Base-by-base conservation (phyloP, 176 grass and related monocot genomes). In the Carex scoparia region DNA sequence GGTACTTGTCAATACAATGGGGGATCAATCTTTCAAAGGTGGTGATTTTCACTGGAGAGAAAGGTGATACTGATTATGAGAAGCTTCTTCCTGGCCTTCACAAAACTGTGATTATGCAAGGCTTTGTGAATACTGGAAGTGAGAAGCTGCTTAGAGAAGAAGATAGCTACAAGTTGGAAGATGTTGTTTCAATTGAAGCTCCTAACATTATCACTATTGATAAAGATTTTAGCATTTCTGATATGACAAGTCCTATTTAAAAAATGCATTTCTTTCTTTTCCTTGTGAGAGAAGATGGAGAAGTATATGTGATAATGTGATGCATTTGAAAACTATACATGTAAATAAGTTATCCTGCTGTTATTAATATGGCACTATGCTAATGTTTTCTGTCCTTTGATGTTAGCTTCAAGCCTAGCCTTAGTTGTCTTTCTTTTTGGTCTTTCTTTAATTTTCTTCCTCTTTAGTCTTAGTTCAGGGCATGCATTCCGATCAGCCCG, bases 1-100 rank as follows among this genome's bases (percentile, higher is more conserved):
- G 95, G 85, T 91, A 89, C 85, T 71, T 95, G 60, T 93, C 91
- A 8, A 98, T 98, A 77, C 89, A 93, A 70, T 98, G 95, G 95
- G 91, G 89, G 2, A 78, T 95, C 42, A 89, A 98, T 42, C 89
- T 98, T 23, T 63, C 75, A 48, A 98, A 90, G 64, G 88, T 94
- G 80, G 75, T 89, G 13, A 84, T 92, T 56, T 80, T 94, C 9
- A 91, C 88, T 2, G 95, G 95, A 49, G 95, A 93, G n/a, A 91
- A 80, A 81, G 95, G 95, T 18, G 95, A 98, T 81, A 98, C 93
- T 2, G 95, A 98, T 79, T 81, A 85, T 5, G 93, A 98, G 73
- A 83, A 86, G 48, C 86, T 98, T 35, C 89, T 98, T 9, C 91
- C 95, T 0, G 95, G 95, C 33, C 11, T 98, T 23, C 93, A 94